These are phyloP conservation scores for Ganoderma boninense DNA, from an alignment of 1,284 basidiomycete species.

Conservation along the genomic window DNA sequence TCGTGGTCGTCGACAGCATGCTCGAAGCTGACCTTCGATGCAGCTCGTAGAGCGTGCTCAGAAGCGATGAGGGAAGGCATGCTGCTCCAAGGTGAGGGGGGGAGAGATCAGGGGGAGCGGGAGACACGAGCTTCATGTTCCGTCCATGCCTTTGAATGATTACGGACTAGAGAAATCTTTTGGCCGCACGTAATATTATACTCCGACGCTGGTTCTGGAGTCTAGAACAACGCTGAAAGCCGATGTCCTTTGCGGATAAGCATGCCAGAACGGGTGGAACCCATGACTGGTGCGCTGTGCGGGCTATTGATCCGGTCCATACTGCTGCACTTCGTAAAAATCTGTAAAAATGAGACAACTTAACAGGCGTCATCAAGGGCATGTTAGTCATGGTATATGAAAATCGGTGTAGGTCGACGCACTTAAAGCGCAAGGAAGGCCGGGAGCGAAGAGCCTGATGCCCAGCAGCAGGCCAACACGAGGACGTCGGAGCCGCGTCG, in stretches of 20 bases:
- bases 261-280: background rate
- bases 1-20: constrained; percentile 14
- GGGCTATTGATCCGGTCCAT: background rate
- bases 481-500: background rate
- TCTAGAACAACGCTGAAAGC: background rate
- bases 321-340: constrained; percentile 8
- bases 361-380: background rate
- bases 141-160: background rate
- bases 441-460: background rate
- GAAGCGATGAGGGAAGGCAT: background rate
- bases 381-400: background rate
- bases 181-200: background rate
- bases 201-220: constrained; percentile 2
- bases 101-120: constrained; percentile 2
- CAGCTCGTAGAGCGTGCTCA: background rate
- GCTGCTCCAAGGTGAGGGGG: background rate
- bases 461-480: background rate
- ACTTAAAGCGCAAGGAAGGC: background rate
- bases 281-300: background rate
- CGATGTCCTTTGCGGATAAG: constrained; percentile 4
- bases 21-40: constrained; percentile 11
- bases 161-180: background rate
- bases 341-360: constrained; percentile 4
- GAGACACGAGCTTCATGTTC: background rate
- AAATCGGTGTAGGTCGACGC: background rate